These are phyloP conservation scores for Candida rishiriensis DNA, from an alignment of 805 yeast species.

Conservation along the genomic window DNA sequence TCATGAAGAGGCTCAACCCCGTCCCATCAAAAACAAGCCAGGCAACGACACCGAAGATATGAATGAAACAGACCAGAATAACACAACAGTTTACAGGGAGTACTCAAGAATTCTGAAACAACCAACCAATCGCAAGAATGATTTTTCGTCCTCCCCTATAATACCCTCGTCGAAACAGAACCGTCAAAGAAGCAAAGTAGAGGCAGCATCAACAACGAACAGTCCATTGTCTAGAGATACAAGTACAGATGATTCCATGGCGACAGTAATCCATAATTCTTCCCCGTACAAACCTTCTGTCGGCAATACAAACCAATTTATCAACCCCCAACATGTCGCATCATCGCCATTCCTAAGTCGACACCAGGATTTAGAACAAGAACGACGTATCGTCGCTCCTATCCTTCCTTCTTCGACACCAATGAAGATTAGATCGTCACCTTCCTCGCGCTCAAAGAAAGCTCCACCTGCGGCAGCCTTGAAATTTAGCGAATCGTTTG, in stretches of 20 bases:
- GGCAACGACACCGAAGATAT: too few relatives aligned
- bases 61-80: not conserved
- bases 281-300: too few relatives aligned
- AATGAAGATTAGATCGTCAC: slow-evolving; percentile 5
- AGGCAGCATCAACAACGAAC: too few relatives aligned
- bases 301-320: too few relatives aligned
- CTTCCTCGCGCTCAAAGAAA: slow-evolving; percentile 1
- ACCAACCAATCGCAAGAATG: slow-evolving; percentile 19
- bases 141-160: slow-evolving; percentile 19
- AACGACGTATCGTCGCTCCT: slow-evolving; percentile 8
- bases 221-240: too few relatives aligned
- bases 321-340: not conserved
- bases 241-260: too few relatives aligned
- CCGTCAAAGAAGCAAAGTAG: too few relatives aligned
- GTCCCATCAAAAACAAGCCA: too few relatives aligned
- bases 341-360: slow-evolving; percentile 2
- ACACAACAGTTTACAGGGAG: slow-evolving; percentile 19
- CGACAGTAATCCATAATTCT: too few relatives aligned
- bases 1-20: slow-evolving; percentile 3
- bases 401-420: slow-evolving; percentile 16
- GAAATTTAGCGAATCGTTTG: slow-evolving; percentile 12
- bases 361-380: too few relatives aligned
- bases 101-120: slow-evolving; percentile 19
- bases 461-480: slow-evolving; percentile 8
- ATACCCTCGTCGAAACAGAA: not conserved